Conservation (phyloP, 2,329 filamentous ascomycete species). For the Monosporascus sp. region DNA sequence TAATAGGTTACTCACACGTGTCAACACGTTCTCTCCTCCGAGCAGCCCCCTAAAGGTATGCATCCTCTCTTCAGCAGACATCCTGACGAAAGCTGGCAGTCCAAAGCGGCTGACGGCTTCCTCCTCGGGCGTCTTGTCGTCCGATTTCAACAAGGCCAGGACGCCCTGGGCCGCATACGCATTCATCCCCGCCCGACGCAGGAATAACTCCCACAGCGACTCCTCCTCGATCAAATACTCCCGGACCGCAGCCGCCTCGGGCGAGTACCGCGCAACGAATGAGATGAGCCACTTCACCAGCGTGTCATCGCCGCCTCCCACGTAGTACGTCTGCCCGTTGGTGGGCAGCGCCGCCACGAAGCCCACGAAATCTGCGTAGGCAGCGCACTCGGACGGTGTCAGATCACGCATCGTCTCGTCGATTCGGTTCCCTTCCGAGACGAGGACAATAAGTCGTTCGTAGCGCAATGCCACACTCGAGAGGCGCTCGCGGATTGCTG, state of each 20-base stretch:
- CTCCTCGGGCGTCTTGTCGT: constrained; percentile 13
- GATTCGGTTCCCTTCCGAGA: constrained; percentile 48
- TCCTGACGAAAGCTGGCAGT: constrained; percentile 51
- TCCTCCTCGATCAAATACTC: constrained; percentile 47
- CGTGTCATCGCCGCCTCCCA: constrained; percentile 45
- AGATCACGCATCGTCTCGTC: constrained; percentile 38
- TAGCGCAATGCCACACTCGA: constrained; percentile 52
- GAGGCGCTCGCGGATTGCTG: constrained; percentile 52
- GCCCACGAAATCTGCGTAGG: constrained; percentile 44
- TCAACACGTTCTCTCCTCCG: constrained; percentile 49
- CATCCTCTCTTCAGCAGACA: constrained; percentile 46
- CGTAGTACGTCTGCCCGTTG: constrained; percentile 37
- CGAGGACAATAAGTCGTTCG: constrained; percentile 61
- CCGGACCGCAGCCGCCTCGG: constrained; percentile 17
- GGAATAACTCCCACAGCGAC: constrained; percentile 62
- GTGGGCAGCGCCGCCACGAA: constrained; percentile 40
- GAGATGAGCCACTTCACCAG: constrained; percentile 51
- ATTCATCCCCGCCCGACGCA: constrained; percentile 63
- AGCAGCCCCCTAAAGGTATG: constrained; percentile 45
- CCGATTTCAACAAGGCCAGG: constrained; percentile 40
- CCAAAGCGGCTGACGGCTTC: constrained; percentile 29
- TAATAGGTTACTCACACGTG: constrained; percentile 43
- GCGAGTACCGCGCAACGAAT: constrained; percentile 41
- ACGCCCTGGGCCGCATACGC: constrained; percentile 65
- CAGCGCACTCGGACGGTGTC: constrained; percentile 35